These are phyloP conservation scores for Trametes sp. DNA, from an alignment of 1,284 basidiomycete genomes.

Conservation along the genomic window DNA sequence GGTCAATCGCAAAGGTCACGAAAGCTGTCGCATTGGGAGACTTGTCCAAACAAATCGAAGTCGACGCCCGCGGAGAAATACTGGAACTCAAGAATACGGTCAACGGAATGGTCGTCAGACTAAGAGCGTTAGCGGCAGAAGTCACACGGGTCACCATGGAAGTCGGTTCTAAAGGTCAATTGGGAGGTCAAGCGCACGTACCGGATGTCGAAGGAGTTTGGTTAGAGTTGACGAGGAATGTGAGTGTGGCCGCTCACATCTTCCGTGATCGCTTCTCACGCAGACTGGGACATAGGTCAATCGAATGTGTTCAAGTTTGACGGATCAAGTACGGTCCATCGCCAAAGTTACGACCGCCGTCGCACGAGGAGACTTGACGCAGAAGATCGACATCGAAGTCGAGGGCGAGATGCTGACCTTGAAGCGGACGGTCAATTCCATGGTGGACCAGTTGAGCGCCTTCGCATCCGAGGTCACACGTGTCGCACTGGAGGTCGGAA, in stretches of 20 bases:
- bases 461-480: slow-evolving; percentile 96
- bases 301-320: slow-evolving; percentile 92
- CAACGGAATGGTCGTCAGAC: slow-evolving; percentile 95
- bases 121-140: slow-evolving; percentile 92
- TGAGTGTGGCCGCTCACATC: slow-evolving; percentile 53
- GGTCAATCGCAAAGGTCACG: slow-evolving; percentile 96
- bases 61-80: slow-evolving; percentile 96
- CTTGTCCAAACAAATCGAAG: slow-evolving; percentile 94
- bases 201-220: slow-evolving; percentile 96
- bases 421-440: slow-evolving; percentile 86
- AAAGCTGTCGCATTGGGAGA: slow-evolving; percentile 98
- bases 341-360: slow-evolving; percentile 94
- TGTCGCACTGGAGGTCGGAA: slow-evolving; percentile 92
- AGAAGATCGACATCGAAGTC: slow-evolving; percentile 90
- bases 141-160: slow-evolving; percentile 96
- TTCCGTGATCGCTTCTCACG: background rate
- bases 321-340: slow-evolving; percentile 94
- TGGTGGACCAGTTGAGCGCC: slow-evolving; percentile 90
- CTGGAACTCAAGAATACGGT: slow-evolving; percentile 98
- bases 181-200: slow-evolving; percentile 92
- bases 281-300: slow-evolving; percentile 66
- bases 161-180: slow-evolving; percentile 90
- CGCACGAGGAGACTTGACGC: slow-evolving; percentile 87
- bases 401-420: slow-evolving; percentile 92
- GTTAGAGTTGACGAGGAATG: slow-evolving; percentile 91